Evolutionary conservation across 306 rosid species (phyloP).

Genomic region (Carpinus fangiana): DNA sequence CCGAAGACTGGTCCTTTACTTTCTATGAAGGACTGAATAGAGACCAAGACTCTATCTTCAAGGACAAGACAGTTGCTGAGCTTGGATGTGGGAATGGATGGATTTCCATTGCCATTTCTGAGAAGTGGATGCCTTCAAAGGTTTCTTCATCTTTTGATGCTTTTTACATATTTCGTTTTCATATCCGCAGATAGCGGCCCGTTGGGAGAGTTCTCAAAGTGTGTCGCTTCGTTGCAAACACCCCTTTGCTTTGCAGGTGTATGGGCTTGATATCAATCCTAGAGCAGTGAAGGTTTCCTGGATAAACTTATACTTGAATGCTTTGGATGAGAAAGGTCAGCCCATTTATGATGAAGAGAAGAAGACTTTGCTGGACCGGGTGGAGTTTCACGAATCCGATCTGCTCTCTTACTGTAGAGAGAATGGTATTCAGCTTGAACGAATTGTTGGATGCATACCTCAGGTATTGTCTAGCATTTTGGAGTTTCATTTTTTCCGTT

Average conservation of each 20-base stretch:
- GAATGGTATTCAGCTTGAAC: constrained; percentile 72
- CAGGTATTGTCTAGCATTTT: constrained; percentile 62
- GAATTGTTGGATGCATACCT: constrained; percentile 98
- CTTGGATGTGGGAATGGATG: constrained; percentile 99
- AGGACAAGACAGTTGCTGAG: constrained; percentile 78
- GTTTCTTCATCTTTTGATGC: constrained; percentile 32
- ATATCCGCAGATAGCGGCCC: neutral
- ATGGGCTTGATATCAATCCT: constrained; percentile 95
- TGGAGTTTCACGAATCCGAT: constrained; percentile 95
- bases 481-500: constrained; percentile 10
- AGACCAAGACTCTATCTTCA: constrained; percentile 80
- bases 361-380: constrained; percentile 87
- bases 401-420: constrained; percentile 79
- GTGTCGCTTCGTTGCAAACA: neutral
- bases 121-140: constrained; percentile 90
- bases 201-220: neutral
- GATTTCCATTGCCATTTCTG: constrained; percentile 97
- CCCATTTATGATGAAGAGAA: constrained; percentile 73
- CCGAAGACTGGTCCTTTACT: constrained; percentile 97
- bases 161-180: neutral
- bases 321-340: constrained; percentile 78
- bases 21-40: constrained; percentile 91
- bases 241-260: constrained; percentile 54
- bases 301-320: constrained; percentile 89
- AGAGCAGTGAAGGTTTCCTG: constrained; percentile 85